Evolutionary conservation across 208 protist genomes (phyloP).

Genomic region (Trypanosoma platydactyli): DNA sequence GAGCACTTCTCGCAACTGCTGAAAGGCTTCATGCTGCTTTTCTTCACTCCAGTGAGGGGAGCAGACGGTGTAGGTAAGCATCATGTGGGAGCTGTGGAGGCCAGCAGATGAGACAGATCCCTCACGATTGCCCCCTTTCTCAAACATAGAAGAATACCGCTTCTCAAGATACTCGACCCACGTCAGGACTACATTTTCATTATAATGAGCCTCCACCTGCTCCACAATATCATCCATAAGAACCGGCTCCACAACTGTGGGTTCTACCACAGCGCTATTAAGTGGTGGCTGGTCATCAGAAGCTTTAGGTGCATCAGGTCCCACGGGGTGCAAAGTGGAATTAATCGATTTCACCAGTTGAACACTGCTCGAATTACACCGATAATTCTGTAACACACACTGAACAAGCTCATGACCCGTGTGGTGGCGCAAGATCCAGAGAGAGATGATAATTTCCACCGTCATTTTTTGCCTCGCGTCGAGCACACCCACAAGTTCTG

Average conservation of each 20-base stretch:
- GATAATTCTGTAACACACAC: slow-evolving; percentile 70
- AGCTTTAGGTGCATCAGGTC: slow-evolving; percentile 12
- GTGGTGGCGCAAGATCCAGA: slow-evolving; percentile 73
- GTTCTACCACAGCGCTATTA: slow-evolving; percentile 15
- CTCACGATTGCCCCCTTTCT: background rate
- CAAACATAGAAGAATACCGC: slow-evolving; percentile 2
- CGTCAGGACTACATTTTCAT: slow-evolving; percentile 46
- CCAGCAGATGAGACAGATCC: background rate
- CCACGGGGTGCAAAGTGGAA: background rate
- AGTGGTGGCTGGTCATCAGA: slow-evolving; percentile 3
- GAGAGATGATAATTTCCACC: slow-evolving; percentile 63
- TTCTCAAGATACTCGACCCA: slow-evolving; percentile 68
- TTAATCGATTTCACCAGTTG: slow-evolving; percentile 21
- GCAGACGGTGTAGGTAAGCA: slow-evolving; percentile 20
- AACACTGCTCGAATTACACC: slow-evolving; percentile 16
- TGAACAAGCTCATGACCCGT: slow-evolving; percentile 69
- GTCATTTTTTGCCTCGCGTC: slow-evolving; percentile 23
- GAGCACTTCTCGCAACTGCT: slow-evolving; percentile 7
- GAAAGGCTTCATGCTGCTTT: slow-evolving; percentile 13
- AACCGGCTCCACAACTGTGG: background rate
- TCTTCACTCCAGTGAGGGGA: slow-evolving; percentile 29
- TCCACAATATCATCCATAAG: slow-evolving; percentile 56
- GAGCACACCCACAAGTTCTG: slow-evolving; percentile 48
- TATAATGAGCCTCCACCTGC: slow-evolving; percentile 53
- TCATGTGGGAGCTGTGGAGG: slow-evolving; percentile 11